These are phyloP conservation scores for Hypoxylon sp. DNA, from an alignment of 2,329 filamentous ascomycete species.

Conservation along the genomic window DNA sequence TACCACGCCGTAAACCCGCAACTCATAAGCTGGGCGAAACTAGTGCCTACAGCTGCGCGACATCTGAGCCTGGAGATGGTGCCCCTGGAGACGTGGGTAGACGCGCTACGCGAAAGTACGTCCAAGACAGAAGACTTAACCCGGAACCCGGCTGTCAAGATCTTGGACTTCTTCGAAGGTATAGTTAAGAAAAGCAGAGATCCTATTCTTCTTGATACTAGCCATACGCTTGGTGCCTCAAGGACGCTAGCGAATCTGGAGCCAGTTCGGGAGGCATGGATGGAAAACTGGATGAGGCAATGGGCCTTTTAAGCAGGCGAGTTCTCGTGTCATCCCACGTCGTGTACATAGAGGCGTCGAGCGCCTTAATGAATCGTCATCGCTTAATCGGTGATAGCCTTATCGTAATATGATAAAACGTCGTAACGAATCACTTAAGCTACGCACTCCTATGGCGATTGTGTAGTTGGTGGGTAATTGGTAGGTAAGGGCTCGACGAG, in stretches of 20 bases:
- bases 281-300: conserved; percentile 37
- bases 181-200: conserved; percentile 5
- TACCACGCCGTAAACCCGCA: conserved; percentile 45
- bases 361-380: not conserved
- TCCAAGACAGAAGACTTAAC: conserved; percentile 17
- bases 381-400: not conserved
- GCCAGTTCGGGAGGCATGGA: conserved; percentile 14
- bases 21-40: conserved; percentile 33
- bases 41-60: conserved; percentile 28
- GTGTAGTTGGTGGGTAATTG: too few relatives aligned
- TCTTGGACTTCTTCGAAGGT: conserved; percentile 30
- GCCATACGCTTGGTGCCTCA: conserved; percentile 13
- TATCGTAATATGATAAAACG: not conserved
- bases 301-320: conserved; percentile 22
- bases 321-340: not conserved
- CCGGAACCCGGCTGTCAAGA: conserved; percentile 31
- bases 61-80: conserved; percentile 35
- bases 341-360: not conserved
- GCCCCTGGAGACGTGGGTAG: conserved; percentile 35
- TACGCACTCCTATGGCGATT: too few relatives aligned
- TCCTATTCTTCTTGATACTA: conserved; percentile 11
- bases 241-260: conserved; percentile 22
- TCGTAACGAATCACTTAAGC: not conserved
- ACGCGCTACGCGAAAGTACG: conserved; percentile 39
- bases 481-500: too few relatives aligned